phyloP scores from a whole-genome alignment of 73 alveolate genomes.

The Paraurostyla sp. region DNA sequence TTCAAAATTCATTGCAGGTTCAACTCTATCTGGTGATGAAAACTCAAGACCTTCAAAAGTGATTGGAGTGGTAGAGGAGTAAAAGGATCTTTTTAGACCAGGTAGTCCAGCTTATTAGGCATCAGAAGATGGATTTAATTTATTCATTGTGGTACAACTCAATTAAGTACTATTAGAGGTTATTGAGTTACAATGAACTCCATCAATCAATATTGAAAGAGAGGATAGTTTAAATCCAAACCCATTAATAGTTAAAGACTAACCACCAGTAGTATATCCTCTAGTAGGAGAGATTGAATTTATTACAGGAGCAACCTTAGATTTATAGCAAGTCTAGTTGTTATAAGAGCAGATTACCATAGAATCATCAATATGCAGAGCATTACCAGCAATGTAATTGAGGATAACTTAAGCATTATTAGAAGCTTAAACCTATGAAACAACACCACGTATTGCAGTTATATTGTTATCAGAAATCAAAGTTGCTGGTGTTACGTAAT shows the following conservation, averaged over 20 bases:
- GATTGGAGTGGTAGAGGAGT: neutral
- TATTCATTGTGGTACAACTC: neutral
- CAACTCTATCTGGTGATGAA: neutral
- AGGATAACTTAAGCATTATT: neutral
- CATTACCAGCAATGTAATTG: constrained; percentile 1
- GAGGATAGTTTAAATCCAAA: constrained; percentile 4
- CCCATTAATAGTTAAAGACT: neutral
- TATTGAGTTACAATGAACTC: neutral
- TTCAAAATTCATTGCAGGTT: neutral
- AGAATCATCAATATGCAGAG: neutral
- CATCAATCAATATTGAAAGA: constrained; percentile 32
- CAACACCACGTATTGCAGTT: constrained; percentile 13
- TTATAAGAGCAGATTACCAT: neutral
- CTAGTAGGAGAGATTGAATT: neutral
- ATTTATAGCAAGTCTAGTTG: constrained; percentile 32
- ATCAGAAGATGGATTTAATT: neutral
- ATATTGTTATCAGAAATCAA: neutral
- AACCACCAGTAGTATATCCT: constrained; percentile 43
- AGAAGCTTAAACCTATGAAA: neutral
- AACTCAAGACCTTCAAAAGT: neutral
- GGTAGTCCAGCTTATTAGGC: neutral
- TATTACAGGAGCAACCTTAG: constrained; percentile 29
- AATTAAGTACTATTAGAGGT: neutral
- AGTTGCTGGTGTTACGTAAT: no score
- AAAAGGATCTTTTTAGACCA: neutral